Base-by-base conservation (phyloP, 2,329 filamentous ascomycete genomes). In the Exophiala bonariae region DNA sequence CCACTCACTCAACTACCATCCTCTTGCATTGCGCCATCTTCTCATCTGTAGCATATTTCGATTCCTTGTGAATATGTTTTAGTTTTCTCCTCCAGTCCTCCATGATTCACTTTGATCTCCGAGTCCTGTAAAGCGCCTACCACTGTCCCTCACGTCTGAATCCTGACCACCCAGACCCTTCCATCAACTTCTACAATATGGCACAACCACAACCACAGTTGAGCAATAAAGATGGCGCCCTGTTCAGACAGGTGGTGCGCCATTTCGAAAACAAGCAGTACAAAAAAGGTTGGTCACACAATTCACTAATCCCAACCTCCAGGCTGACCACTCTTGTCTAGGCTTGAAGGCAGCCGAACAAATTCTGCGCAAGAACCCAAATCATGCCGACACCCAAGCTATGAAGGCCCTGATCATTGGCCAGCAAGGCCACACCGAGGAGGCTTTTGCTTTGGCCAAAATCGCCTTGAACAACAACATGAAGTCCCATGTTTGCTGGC, bases 401-500 rank as follows among this genome's bases (percentile, higher is more conserved):
- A 99, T 99, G 93, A 99, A 99, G 75, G 92, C 93, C 47, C 78
- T 99, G 59, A 96, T 97, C 59, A 82, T 97, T 70, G 97, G 95
- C 69, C 86, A 87, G 35, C 86, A 92, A 70, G 89, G 90, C 59
- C 92, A 95, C 72, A 85, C 86, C 22, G 89, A 96, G 48, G 93
- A 99, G 72, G 95, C 95, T 1, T 99, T 99, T 67, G 82, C 85
- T 36, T 79, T 99, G 50, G 92, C 88, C 63, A 99, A 96, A 73
- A 81, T 90, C 57, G 93, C 95, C 26, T 78, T 99, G 61, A 90
- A 86, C 58, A 89, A 91, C 62, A 91, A 97, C 68, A 97, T 99
- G 91, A 96, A 95, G 75, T 96, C 91, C 62, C 92, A 97, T 71
- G 91, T 99, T 62, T 97, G 91, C 77, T 99, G 93, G 93, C 95